Conservation (phyloP, 2,329 filamentous ascomycete genomes). For the Calonectria hongkongensis region DNA sequence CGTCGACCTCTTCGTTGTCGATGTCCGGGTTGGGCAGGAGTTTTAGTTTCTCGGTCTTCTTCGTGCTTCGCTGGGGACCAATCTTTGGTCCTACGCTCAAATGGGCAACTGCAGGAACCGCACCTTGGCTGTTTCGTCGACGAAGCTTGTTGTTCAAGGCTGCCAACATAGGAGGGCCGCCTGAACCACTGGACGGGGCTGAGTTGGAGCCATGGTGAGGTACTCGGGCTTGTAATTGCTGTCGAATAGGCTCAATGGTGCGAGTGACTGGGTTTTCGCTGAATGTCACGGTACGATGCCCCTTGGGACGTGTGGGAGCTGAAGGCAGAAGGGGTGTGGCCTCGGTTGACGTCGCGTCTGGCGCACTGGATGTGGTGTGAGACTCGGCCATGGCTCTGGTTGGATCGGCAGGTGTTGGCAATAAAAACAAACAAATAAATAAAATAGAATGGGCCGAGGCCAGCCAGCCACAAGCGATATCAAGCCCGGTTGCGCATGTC, state of each 20-base stretch:
- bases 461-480: constrained; percentile 32
- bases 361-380: constrained; percentile 47
- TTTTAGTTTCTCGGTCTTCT: constrained; percentile 97
- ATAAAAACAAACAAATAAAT: constrained; percentile 36
- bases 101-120: constrained; percentile 60
- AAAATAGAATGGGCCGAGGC: constrained; percentile 34
- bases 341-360: constrained; percentile 54
- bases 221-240: constrained; percentile 50
- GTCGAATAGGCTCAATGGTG: constrained; percentile 72
- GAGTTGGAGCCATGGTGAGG: constrained; percentile 55
- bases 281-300: constrained; percentile 83
- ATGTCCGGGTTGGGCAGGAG: constrained; percentile 93
- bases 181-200: constrained; percentile 56
- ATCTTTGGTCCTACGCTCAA: constrained; percentile 78
- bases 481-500: constrained; percentile 32
- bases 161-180: constrained; percentile 78
- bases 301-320: constrained; percentile 63
- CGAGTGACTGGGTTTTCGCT: constrained; percentile 81
- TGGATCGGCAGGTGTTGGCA: constrained; percentile 29
- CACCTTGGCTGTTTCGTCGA: constrained; percentile 87
- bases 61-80: constrained; percentile 94
- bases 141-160: constrained; percentile 91
- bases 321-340: constrained; percentile 60
- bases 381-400: constrained; percentile 52
- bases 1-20: constrained; percentile 84